phyloP scores from a whole-genome alignment of 1,284 basidiomycete species.

The Fomes fomentarius region DNA sequence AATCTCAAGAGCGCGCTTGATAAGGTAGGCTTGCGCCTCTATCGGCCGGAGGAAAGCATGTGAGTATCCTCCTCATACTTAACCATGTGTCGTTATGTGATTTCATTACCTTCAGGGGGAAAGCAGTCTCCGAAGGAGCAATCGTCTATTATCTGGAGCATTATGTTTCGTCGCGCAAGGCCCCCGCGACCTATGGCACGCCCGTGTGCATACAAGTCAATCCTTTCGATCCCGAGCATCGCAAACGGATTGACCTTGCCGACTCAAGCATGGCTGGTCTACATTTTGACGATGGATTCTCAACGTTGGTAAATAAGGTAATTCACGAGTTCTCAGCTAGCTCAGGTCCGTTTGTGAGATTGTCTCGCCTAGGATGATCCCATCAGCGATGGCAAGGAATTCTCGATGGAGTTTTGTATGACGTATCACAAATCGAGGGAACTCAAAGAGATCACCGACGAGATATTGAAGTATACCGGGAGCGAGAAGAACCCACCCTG shows the following conservation, averaged over 20 bases:
- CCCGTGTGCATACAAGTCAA: conserved; percentile 32
- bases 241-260: conserved; percentile 27
- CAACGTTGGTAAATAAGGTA: conserved; percentile 38
- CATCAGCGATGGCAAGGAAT: conserved; percentile 42
- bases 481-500: conserved; percentile 39
- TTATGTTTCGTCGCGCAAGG: conserved; percentile 34
- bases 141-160: conserved; percentile 38
- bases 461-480: conserved; percentile 48
- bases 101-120: conserved; percentile 14
- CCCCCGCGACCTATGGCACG: conserved; percentile 39
- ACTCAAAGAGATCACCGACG: conserved; percentile 32
- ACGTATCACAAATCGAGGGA: conserved; percentile 31
- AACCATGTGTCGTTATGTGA: background rate
- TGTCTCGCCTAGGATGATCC: conserved; percentile 34
- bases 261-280: conserved; percentile 34
- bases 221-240: conserved; percentile 34
- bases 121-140: conserved; percentile 40
- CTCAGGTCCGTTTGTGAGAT: background rate
- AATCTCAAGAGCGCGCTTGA: conserved; percentile 30
- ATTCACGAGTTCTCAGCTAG: background rate
- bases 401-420: conserved; percentile 41
- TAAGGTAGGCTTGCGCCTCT: conserved; percentile 37
- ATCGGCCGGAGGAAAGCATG: conserved; percentile 48
- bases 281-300: conserved; percentile 37
- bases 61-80: conserved; percentile 27